Conservation (phyloP, 106 monocot species). For the Agapanthus africanus region DNA sequence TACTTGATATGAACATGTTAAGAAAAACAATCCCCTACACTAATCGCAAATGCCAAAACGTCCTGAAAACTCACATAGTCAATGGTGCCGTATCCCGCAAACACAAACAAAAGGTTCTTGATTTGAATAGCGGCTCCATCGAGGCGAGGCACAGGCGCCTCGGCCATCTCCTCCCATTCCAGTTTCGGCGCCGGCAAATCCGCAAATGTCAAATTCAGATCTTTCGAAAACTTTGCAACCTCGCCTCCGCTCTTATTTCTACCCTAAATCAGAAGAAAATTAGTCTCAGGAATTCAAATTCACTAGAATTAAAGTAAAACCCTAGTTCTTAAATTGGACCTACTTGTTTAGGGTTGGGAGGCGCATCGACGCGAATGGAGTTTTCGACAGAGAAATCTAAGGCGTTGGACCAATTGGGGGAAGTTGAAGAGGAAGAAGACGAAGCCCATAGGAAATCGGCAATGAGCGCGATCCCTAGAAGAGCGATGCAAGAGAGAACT, state of each 20-base stretch:
- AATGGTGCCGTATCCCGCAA: slow-evolving; percentile 70
- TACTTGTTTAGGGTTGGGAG: neutral
- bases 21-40: no score
- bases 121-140: slow-evolving; percentile 79
- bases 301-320: no score
- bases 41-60: neutral
- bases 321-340: no score
- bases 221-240: neutral
- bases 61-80: slow-evolving; percentile 35
- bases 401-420: no score
- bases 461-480: slow-evolving; percentile 44
- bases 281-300: neutral
- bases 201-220: slow-evolving; percentile 60
- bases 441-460: slow-evolving; percentile 56
- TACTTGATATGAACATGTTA: no score
- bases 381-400: slow-evolving; percentile 9
- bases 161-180: slow-evolving; percentile 74
- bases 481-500: slow-evolving; percentile 27
- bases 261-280: neutral
- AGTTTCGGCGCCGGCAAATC: slow-evolving; percentile 65
- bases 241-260: slow-evolving; percentile 3
- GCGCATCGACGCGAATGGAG: neutral
- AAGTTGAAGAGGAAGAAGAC: slow-evolving; percentile 21
- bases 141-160: slow-evolving; percentile 69
- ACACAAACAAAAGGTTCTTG: slow-evolving; percentile 59